Percentiles rank a stretch among this genome's conserved stretches.
phyloP scores from a whole-genome alignment of 768 basidiomycete species.

The Agrocybe praecox region DNA sequence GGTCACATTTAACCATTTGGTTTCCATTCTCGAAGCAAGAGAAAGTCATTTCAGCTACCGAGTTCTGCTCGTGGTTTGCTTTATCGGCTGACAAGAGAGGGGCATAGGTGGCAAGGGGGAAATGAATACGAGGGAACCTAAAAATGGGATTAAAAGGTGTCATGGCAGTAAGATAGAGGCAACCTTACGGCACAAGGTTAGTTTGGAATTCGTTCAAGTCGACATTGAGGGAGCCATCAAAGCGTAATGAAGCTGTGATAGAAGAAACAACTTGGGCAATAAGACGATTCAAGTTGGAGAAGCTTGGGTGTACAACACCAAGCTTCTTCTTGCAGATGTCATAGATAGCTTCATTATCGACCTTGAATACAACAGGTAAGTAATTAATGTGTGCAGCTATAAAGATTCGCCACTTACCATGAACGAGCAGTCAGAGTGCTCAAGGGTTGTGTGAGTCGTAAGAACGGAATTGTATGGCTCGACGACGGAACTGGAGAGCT shows the following conservation, averaged over 20 bases:
- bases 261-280: slow-evolving; percentile 99
- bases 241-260: slow-evolving; percentile 93
- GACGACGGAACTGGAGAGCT: slow-evolving; percentile 92
- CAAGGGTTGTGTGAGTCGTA: slow-evolving; percentile 97
- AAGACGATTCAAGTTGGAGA: slow-evolving; percentile 91
- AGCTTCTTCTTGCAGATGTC: slow-evolving; percentile 98
- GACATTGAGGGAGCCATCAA: slow-evolving; percentile 96
- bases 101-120: slow-evolving; percentile 95
- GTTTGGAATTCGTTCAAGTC: slow-evolving; percentile 99
- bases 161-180: neutral
- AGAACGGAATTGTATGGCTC: slow-evolving; percentile 98
- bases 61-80: slow-evolving; percentile 95
- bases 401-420: slow-evolving; percentile 59
- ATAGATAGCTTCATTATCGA: slow-evolving; percentile 95
- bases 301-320: slow-evolving; percentile 81
- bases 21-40: slow-evolving; percentile 96
- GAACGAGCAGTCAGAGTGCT: slow-evolving; percentile 99
- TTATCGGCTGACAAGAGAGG: slow-evolving; percentile 94
- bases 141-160: slow-evolving; percentile 9
- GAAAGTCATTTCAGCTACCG: slow-evolving; percentile 97
- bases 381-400: neutral
- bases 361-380: slow-evolving; percentile 33
- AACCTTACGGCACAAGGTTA: slow-evolving; percentile 89
- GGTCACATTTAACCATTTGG: slow-evolving; percentile 96
- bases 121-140: slow-evolving; percentile 97